A percentile compares a stretch with the other conserved stretches of the same genome.
Conservation (phyloP, 108 stramenopile genomes). For the Aurantiochytrium sp. region DNA sequence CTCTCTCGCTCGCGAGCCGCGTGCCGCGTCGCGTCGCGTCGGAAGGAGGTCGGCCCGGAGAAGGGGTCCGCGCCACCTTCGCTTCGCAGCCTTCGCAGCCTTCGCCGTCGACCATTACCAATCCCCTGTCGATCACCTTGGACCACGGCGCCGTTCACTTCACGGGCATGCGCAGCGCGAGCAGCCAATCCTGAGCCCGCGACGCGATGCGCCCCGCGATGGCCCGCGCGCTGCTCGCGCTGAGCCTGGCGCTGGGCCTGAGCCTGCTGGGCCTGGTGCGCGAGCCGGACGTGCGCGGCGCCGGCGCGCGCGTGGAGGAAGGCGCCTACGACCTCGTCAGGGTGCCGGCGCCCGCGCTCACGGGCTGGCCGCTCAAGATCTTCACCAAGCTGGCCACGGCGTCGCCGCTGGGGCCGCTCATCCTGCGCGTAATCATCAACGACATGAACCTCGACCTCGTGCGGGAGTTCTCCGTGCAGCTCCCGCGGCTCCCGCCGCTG, state of each 20-base stretch:
- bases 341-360: neutral
- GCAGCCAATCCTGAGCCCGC: too few species aligned
- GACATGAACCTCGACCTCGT: conserved; percentile 27
- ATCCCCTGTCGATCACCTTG: too few species aligned
- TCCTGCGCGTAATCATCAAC: conserved; percentile 24
- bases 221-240: neutral
- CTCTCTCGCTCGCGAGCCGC: too few species aligned
- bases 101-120: too few species aligned
- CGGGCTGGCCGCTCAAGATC: neutral
- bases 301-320: neutral
- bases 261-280: neutral
- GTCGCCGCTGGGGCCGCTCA: conserved; percentile 16
- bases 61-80: too few species aligned
- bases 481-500: conserved; percentile 30
- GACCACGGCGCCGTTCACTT: too few species aligned
- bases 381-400: neutral
- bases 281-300: neutral
- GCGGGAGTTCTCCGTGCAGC: conserved; percentile 36
- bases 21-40: too few species aligned
- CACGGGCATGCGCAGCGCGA: too few species aligned
- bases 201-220: too few species aligned
- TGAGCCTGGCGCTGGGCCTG: neutral
- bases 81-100: too few species aligned
- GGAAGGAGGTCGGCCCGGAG: too few species aligned
- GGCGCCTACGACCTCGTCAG: conserved; percentile 11